Base-by-base conservation (phyloP, 2,329 filamentous ascomycete species). In the Chaetomium strumarium region DNA sequence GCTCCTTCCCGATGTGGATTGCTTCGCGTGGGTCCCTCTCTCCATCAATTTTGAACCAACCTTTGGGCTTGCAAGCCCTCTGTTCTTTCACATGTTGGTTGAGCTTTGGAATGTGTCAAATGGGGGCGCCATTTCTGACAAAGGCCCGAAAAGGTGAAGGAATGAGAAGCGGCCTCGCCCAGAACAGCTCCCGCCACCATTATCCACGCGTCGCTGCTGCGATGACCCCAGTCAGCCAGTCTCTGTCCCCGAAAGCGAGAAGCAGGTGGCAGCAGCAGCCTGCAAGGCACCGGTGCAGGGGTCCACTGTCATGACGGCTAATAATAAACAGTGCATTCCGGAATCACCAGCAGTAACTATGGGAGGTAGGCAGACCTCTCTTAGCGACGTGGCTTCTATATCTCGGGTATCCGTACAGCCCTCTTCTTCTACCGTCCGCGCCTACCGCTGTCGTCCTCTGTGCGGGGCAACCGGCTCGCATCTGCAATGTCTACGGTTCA, bases 1-100 rank as follows among this genome's bases (percentile, higher is more conserved):
- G 50, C 53, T 55, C 57, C 53, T 56, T 53, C 53, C 47, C 11
- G 43, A 46, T 47, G 53, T 37, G 45, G 50, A 19, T 41, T 39
- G 39, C 50, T 44, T 39, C 44, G 43, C 49, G 40, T 40, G 42
- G 16, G 36, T 46, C 46, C 44, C 37, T 20, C 42, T 43, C 44
- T 38, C 50, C 49, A 42, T 42, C 40, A 46, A 36, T 41, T 46
- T 39, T 45, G 51, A 29, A 41, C 43, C 50, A 29, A 42, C 34
- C 40, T 11, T 44, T 4, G 24, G 6, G 38, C 19, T 41, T 31
- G 46, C 24, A 38, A n/a, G 5, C 5, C 7, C 5, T 36, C 46
- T 42, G 31, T 37, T 41, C 36, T 44, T 36, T 42, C 5, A 14
- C 12, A 14, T 14, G n/a, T 14, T 5, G 7, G n/a, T 36, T 36